Evolutionary conservation across 2,329 filamentous ascomycete genomes (phyloP).

Genomic region (Phyllosticta citribraziliensis): DNA sequence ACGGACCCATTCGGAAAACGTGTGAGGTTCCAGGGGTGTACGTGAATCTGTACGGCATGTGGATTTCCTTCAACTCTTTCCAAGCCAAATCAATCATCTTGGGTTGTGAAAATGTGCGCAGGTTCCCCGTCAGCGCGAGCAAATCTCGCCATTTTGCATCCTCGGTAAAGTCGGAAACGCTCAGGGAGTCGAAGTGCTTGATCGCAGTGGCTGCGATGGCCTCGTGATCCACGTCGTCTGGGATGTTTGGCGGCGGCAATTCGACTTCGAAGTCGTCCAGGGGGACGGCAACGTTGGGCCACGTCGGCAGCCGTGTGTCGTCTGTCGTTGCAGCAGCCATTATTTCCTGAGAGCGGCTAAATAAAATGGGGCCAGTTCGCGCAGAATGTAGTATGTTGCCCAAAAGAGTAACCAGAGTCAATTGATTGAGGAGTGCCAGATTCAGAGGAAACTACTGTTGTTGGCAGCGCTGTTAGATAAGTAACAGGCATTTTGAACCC

Average conservation of each 20-base stretch:
- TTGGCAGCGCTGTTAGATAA: background rate
- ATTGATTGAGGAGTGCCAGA: background rate
- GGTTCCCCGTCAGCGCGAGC: constrained; percentile 45
- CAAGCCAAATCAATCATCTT: constrained; percentile 31
- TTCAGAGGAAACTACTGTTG: too few relatives aligned
- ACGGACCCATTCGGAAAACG: constrained; percentile 12
- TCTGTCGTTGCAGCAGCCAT: background rate
- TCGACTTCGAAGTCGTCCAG: constrained; percentile 12
- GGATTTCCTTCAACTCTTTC: constrained; percentile 21
- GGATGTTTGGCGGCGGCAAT: constrained; percentile 14
- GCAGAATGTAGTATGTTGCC: background rate
- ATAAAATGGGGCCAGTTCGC: background rate
- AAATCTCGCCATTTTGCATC: constrained; percentile 44
- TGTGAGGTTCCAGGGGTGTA: constrained; percentile 14
- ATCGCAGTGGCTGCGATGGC: constrained; percentile 12
- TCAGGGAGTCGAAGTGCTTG: constrained; percentile 12
- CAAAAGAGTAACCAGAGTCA: background rate
- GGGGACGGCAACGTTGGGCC: background rate
- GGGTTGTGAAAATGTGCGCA: constrained; percentile 43
- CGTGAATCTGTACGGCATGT: constrained; percentile 22
- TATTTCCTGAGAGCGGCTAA: background rate
- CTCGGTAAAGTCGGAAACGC: constrained; percentile 11
- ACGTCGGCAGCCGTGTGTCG: background rate
- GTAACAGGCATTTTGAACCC: background rate
- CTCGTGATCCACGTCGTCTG: constrained; percentile 12